A percentile compares a stretch with the other conserved stretches of the same genome.
phyloP scores from a whole-genome alignment of 2,329 filamentous ascomycete genomes.

The Samsoniella hepiali region DNA sequence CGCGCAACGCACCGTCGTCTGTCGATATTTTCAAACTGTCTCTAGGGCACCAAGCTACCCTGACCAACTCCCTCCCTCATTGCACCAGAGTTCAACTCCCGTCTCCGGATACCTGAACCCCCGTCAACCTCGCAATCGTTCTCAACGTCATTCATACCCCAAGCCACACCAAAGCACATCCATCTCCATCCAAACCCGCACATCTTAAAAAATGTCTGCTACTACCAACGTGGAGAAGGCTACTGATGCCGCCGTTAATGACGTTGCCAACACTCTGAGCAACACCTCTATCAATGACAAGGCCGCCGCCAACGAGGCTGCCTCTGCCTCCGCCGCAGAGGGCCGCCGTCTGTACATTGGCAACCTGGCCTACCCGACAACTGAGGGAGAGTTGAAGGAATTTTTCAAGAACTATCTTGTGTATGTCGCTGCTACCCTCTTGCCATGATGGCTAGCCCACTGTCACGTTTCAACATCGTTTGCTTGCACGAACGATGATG shows the following conservation, averaged over 20 bases:
- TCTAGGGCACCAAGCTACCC: conserved; percentile 93
- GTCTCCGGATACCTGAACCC: conserved; percentile 29
- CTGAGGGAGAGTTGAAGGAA: conserved; percentile 99
- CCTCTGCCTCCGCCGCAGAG: conserved; percentile 95
- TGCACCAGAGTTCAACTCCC: conserved; percentile 67
- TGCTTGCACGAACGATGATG: not conserved
- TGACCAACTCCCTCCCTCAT: conserved; percentile 55
- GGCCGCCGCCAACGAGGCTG: conserved; percentile 76
- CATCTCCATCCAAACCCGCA: conserved; percentile 37
- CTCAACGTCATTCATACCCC: conserved; percentile 43
- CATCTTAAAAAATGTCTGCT: conserved; percentile 73
- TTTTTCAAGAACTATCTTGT: conserved; percentile 99
- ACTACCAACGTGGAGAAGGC: conserved; percentile 61
- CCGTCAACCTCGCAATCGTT: conserved; percentile 44
- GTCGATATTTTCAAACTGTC: conserved; percentile 40
- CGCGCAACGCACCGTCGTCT: conserved; percentile 47
- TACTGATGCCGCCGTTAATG: conserved; percentile 65
- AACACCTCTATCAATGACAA: conserved; percentile 64
- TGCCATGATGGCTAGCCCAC: not conserved
- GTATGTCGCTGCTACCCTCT: conserved; percentile 59
- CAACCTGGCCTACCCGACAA: conserved; percentile 99
- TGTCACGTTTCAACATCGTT: not conserved
- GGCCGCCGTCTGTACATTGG: conserved; percentile 99
- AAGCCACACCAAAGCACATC: conserved; percentile 43
- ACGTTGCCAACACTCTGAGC: conserved; percentile 71